phyloP scores from a whole-genome alignment of 1,284 basidiomycete species.

The Trametes sp. region DNA sequence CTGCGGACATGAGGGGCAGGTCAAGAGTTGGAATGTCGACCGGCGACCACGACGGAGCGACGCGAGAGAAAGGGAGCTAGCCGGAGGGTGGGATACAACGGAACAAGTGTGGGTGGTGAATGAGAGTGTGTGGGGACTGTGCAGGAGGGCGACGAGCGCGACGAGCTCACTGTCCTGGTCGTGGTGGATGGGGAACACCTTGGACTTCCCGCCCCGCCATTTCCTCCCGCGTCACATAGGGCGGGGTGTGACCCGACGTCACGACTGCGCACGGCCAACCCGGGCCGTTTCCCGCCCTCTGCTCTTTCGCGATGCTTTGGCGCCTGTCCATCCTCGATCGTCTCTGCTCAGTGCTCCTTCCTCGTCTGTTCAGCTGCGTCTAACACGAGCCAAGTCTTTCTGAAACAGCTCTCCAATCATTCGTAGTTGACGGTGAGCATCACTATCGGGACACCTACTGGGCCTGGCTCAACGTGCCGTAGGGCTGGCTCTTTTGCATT shows the following conservation, averaged over 20 bases:
- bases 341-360: neutral
- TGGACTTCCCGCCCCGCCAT: neutral
- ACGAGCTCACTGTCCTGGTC: neutral
- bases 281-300: neutral
- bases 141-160: constrained; percentile 6
- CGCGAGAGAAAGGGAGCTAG: constrained; percentile 1
- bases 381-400: too few species aligned
- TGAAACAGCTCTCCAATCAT: neutral
- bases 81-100: neutral
- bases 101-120: neutral
- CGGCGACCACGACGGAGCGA: constrained; percentile 10
- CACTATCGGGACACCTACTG: neutral
- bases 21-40: constrained; percentile 12
- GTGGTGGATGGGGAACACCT: constrained; percentile 15
- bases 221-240: constrained; percentile 12
- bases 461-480: neutral
- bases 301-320: neutral
- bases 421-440: neutral
- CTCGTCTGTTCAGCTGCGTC: too few species aligned
- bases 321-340: too few species aligned
- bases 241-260: constrained; percentile 15
- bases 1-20: constrained; percentile 19
- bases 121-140: constrained; percentile 3
- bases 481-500: neutral
- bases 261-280: constrained; percentile 4